Evolutionary conservation across 116 monocot species (phyloP).

Genomic region (Phalaenopsis hybrid): DNA sequence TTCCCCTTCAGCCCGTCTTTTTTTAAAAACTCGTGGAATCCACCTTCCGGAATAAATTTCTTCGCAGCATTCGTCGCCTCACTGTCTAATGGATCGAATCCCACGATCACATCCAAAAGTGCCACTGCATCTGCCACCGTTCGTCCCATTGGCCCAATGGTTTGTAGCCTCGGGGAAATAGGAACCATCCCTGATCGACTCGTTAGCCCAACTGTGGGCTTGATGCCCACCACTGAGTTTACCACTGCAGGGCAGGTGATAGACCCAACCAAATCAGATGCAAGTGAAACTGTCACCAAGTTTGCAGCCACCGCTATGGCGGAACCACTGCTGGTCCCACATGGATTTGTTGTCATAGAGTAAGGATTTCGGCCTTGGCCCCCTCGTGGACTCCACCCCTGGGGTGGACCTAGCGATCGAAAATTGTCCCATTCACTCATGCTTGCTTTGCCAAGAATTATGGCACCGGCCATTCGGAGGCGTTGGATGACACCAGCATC

Average conservation of each 20-base stretch:
- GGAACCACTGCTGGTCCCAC: neutral
- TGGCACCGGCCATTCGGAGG: neutral
- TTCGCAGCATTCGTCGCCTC: conserved; percentile 32
- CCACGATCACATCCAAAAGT: conserved; percentile 55
- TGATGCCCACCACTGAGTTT: conserved; percentile 39
- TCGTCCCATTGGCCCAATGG: conserved; percentile 35
- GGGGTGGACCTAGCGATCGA: neutral
- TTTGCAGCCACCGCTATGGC: conserved; percentile 4
- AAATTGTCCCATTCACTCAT: conserved; percentile 10
- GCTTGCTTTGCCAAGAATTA: conserved; percentile 7
- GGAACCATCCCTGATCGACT: conserved; percentile 60
- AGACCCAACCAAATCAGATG: neutral
- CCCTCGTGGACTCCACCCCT: neutral
- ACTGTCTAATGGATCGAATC: conserved; percentile 42
- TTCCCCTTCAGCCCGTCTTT: conserved; percentile 52
- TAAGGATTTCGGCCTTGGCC: neutral
- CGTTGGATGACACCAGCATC: neutral
- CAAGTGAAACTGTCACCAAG: neutral
- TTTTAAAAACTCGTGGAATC: conserved; percentile 45
- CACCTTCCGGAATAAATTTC: conserved; percentile 48
- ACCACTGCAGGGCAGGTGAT: neutral
- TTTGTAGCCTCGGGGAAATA: conserved; percentile 39
- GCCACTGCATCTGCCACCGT: conserved; percentile 42
- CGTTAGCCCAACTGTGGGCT: conserved; percentile 50
- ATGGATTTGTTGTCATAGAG: neutral